Conservation (phyloP, 257 asterid genomes). For the Henckelia pumila region DNA sequence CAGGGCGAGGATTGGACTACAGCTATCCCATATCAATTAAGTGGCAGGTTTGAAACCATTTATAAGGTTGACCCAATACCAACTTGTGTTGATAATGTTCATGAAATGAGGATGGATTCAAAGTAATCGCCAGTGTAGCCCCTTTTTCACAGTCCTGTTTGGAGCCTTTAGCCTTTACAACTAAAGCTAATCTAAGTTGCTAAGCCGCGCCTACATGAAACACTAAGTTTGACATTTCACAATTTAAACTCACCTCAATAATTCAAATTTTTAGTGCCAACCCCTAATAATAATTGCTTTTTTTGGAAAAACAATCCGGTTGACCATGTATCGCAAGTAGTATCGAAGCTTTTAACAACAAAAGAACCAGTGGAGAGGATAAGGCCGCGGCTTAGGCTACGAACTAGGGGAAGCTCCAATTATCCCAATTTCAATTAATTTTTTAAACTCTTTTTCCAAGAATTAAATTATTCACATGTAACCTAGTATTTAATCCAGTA, state of each 20-base stretch:
- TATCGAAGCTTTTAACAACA: not conserved
- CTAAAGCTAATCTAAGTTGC: not conserved
- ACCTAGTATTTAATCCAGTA: not conserved
- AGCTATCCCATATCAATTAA: not conserved
- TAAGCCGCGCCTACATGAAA: not conserved
- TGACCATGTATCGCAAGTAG: slow-evolving; percentile 8
- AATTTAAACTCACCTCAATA: not conserved
- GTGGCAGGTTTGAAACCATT: not conserved
- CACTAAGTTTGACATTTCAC: not conserved
- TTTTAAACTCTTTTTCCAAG: not conserved
- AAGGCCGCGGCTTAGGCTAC: slow-evolving; percentile 7
- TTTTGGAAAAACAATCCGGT: not conserved
- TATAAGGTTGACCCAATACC: not conserved
- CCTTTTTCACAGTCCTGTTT: not conserved
- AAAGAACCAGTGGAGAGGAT: not conserved
- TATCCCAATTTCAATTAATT: not conserved
- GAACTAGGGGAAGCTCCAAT: not conserved
- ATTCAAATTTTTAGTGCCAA: slow-evolving; percentile 1
- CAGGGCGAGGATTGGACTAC: not conserved
- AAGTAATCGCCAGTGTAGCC: not conserved
- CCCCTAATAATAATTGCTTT: slow-evolving; percentile 14
- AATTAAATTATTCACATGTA: not conserved
- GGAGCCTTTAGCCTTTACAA: not conserved
- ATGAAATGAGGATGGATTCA: not conserved
- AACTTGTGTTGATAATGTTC: not conserved